A percentile compares a stretch with the other conserved stretches of the same genome.
These are phyloP conservation scores for Amanita pseudoporphyria DNA, from an alignment of 768 basidiomycete genomes.

Conservation along the genomic window DNA sequence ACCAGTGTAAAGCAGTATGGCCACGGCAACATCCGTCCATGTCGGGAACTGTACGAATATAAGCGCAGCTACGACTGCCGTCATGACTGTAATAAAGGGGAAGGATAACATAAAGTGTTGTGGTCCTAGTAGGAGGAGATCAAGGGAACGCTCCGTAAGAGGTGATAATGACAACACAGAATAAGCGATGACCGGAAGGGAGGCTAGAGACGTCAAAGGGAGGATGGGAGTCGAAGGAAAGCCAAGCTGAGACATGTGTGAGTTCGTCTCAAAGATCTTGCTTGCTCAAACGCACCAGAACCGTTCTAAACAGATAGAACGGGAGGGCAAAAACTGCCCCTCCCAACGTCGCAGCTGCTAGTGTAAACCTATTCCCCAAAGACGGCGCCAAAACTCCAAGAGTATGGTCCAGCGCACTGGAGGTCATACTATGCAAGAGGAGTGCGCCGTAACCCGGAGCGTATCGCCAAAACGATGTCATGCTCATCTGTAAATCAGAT, in stretches of 20 bases:
- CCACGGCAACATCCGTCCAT: constrained; percentile 52
- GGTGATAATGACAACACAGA: constrained; percentile 52
- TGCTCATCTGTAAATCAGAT: constrained; percentile 40
- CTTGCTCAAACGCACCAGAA: constrained; percentile 37
- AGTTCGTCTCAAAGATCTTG: constrained; percentile 2
- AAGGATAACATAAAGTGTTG: constrained; percentile 55
- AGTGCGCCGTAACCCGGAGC: constrained; percentile 63
- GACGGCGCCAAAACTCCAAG: constrained; percentile 46
- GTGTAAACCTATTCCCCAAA: constrained; percentile 45
- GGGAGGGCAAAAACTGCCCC: constrained; percentile 55
- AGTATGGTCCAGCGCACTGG: constrained; percentile 56
- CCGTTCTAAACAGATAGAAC: constrained; percentile 49
- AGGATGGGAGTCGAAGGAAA: constrained; percentile 41
- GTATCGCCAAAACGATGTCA: constrained; percentile 30
- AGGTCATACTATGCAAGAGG: constrained; percentile 45
- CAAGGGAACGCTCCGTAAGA: constrained; percentile 34
- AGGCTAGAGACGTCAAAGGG: constrained; percentile 46
- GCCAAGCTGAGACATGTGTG: constrained; percentile 30
- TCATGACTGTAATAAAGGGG: constrained; percentile 36
- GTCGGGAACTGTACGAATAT: constrained; percentile 53
- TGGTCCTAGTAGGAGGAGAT: constrained; percentile 37
- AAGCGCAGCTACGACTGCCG: constrained; percentile 46
- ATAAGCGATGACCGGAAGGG: constrained; percentile 55
- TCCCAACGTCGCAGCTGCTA: constrained; percentile 49
- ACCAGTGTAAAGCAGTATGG: constrained; percentile 58